These are phyloP conservation scores for Penicillium digitatum DNA, from an alignment of 2,329 filamentous ascomycete species.

Conservation along the genomic window DNA sequence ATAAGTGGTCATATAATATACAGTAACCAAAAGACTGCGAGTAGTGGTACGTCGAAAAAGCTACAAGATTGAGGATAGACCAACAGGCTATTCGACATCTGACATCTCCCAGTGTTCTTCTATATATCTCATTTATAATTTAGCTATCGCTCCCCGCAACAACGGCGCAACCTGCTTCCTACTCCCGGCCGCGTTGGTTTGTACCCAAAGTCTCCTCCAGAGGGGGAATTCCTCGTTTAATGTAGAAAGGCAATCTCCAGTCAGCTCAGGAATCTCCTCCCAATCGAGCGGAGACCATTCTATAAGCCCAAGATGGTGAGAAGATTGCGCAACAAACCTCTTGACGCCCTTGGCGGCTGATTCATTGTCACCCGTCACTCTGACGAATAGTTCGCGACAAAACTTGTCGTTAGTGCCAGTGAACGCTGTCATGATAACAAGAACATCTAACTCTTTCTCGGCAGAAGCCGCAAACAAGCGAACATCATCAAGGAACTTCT, in stretches of 20 bases:
- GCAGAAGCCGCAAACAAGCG: conserved; percentile 45
- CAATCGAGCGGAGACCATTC: conserved; percentile 31
- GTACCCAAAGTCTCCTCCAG: conserved; percentile 53
- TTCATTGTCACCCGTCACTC: conserved; percentile 39
- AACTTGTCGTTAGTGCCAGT: conserved; percentile 44
- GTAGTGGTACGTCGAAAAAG: too few species aligned
- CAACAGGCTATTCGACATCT: background rate
- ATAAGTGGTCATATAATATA: background rate
- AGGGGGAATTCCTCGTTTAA: conserved; percentile 22
- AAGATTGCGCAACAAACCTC: conserved; percentile 43
- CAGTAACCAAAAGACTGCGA: background rate
- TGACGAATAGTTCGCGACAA: conserved; percentile 51
- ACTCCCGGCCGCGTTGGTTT: conserved; percentile 55
- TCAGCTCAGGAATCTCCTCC: conserved; percentile 17
- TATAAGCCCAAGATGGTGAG: conserved; percentile 43
- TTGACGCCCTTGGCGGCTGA: conserved; percentile 42
- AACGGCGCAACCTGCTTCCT: conserved; percentile 62
- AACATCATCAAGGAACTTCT: conserved; percentile 42
- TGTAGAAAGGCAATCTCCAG: conserved; percentile 16
- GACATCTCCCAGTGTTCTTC: background rate
- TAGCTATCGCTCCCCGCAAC: conserved; percentile 47
- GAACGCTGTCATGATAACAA: conserved; percentile 59
- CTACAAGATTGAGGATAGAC: too few species aligned
- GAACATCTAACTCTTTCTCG: conserved; percentile 49
- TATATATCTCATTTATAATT: conserved; percentile 11